Conservation (phyloP, 768 basidiomycete genomes). For the Leccinum subtestaceum region DNA sequence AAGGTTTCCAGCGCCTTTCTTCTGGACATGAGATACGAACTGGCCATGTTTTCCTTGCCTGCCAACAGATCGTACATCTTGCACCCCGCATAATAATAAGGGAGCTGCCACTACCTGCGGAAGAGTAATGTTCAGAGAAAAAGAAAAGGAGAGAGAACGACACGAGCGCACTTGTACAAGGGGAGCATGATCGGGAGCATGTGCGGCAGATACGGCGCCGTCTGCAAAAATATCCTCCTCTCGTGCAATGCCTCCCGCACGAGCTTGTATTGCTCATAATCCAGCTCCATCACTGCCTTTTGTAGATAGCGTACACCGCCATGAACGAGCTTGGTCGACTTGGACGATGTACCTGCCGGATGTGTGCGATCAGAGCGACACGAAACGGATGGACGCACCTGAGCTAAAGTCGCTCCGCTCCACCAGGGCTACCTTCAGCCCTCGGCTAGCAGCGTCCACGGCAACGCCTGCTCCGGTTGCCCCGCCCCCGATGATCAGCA, state of each 20-base stretch:
- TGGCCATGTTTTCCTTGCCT: no score
- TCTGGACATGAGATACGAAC: no score
- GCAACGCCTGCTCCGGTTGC: constrained; percentile 97
- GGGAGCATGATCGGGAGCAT: constrained; percentile 98
- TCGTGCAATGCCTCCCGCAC: constrained; percentile 95
- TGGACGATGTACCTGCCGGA: constrained; percentile 81
- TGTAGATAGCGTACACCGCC: constrained; percentile 97
- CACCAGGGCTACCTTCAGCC: constrained; percentile 91
- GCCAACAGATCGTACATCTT: no score
- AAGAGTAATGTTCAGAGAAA: constrained; percentile 4
- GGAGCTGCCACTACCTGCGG: constrained; percentile 39
- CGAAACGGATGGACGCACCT: constrained; percentile 46
- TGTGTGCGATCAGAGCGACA: background rate
- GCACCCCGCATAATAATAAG: no score
- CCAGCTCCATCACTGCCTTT: constrained; percentile 92
- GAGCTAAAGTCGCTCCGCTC: constrained; percentile 91
- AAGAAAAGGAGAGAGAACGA: background rate
- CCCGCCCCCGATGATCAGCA: constrained; percentile 88
- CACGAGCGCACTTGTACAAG: constrained; percentile 73
- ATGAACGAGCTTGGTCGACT: constrained; percentile 97
- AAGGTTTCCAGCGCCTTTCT: no score
- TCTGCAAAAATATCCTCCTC: constrained; percentile 89
- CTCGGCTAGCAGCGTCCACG: constrained; percentile 88
- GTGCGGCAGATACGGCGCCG: constrained; percentile 86
- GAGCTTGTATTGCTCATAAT: constrained; percentile 95